Conservation (phyloP, 2,329 filamentous ascomycete genomes). For the Rasamsonia emersonii region DNA sequence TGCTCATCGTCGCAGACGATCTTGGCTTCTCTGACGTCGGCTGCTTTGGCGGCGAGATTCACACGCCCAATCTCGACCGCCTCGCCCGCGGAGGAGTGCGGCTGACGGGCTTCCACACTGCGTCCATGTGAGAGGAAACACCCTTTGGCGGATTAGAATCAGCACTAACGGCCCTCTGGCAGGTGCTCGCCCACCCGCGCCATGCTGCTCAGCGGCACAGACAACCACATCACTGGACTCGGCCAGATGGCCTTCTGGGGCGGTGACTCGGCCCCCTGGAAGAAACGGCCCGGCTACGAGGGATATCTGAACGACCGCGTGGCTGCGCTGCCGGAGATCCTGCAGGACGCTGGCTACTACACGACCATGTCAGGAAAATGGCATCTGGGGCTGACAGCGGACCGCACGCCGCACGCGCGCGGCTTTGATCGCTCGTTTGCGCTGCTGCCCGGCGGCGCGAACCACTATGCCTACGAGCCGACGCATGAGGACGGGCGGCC, state of each 20-base stretch:
- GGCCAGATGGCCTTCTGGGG: slow-evolving; percentile 52
- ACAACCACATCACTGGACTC: slow-evolving; percentile 46
- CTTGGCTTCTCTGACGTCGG: slow-evolving; percentile 22
- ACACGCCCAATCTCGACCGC: slow-evolving; percentile 16
- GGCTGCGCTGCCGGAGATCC: slow-evolving; percentile 46
- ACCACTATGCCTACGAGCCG: slow-evolving; percentile 49
- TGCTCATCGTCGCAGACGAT: slow-evolving; percentile 17
- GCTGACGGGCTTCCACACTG: slow-evolving; percentile 1
- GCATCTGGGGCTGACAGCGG: slow-evolving; percentile 46
- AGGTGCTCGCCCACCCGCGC: slow-evolving; percentile 55
- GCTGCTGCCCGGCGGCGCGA: slow-evolving; percentile 52
- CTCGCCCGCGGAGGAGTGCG: slow-evolving; percentile 7
- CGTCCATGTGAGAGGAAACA: slow-evolving; percentile 2
- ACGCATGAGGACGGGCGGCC: slow-evolving; percentile 33
- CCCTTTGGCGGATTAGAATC: no score
- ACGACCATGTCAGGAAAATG: slow-evolving; percentile 50
- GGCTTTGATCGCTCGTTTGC: slow-evolving; percentile 54
- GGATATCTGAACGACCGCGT: slow-evolving; percentile 55
- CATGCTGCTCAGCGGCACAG: slow-evolving; percentile 60
- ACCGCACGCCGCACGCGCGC: slow-evolving; percentile 45
- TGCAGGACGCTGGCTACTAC: slow-evolving; percentile 45
- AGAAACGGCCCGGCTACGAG: slow-evolving; percentile 53
- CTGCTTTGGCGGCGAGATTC: slow-evolving; percentile 22
- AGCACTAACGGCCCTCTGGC: no score
- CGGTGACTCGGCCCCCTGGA: slow-evolving; percentile 47